Percentiles rank a stretch among this genome's conserved stretches.
Evolutionary conservation across 2,329 filamentous ascomycete genomes (phyloP).

Genomic region (Setomelanomma holmii): DNA sequence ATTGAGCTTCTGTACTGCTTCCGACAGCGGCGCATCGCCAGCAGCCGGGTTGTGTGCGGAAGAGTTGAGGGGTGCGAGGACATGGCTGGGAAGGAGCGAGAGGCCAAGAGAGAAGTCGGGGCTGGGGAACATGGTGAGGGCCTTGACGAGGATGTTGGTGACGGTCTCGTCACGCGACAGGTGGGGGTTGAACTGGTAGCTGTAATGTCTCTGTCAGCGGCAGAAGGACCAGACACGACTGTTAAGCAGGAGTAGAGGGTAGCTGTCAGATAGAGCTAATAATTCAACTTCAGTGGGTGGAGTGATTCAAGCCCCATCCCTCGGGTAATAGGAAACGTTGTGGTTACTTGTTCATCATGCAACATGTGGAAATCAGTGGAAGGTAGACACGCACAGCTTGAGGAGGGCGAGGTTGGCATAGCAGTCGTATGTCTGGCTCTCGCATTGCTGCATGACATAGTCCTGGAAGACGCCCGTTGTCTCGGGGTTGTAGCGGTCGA

Average conservation of each 20-base stretch:
- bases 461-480: constrained; percentile 92
- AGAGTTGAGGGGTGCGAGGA: constrained; percentile 67
- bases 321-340: constrained; percentile 99
- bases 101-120: constrained; percentile 94
- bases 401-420: constrained; percentile 95
- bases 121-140: constrained; percentile 94
- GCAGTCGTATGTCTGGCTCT: constrained; percentile 91
- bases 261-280: constrained; percentile 77
- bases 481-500: constrained; percentile 98
- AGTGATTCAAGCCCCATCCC: constrained; percentile 65
- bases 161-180: constrained; percentile 95
- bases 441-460: constrained; percentile 94
- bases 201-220: constrained; percentile 51
- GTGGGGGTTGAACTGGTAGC: constrained; percentile 99
- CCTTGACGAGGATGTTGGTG: constrained; percentile 98
- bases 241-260: constrained; percentile 6
- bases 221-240: neutral
- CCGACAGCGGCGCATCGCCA: constrained; percentile 74
- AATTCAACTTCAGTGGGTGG: constrained; percentile 70
- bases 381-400: constrained; percentile 80
- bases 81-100: constrained; percentile 87
- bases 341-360: constrained; percentile 75
- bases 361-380: constrained; percentile 19
- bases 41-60: constrained; percentile 58
- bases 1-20: constrained; percentile 89